Conservation (phyloP, 345 rosid genomes). For the Linum usitatissimum region DNA sequence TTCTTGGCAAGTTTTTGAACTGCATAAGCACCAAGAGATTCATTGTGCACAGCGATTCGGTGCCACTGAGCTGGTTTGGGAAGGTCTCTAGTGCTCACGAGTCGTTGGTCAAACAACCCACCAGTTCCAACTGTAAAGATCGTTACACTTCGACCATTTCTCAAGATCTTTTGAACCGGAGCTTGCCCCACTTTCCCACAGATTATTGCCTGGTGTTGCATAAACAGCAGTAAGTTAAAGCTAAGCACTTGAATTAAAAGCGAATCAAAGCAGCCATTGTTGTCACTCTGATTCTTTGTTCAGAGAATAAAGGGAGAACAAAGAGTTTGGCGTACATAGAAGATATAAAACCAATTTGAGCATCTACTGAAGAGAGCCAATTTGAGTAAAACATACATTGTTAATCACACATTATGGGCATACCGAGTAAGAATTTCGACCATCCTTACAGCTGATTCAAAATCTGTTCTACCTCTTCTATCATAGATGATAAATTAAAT, state of each 20-base stretch:
- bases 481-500: no score
- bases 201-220: constrained; percentile 52
- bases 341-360: no score
- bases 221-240: background rate
- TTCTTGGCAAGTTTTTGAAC: constrained; percentile 68
- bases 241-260: background rate
- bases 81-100: constrained; percentile 32
- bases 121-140: constrained; percentile 91
- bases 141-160: constrained; percentile 83
- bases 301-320: no score
- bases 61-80: constrained; percentile 96
- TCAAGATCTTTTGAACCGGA: constrained; percentile 82
- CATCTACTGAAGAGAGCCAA: no score
- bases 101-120: constrained; percentile 86
- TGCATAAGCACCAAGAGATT: constrained; percentile 60
- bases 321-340: no score
- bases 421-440: no score
- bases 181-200: constrained; percentile 88
- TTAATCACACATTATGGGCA: no score
- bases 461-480: no score
- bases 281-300: no score
- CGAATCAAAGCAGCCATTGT: background rate
- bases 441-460: no score
- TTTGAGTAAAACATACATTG: no score
- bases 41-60: constrained; percentile 89